A percentile compares a stretch with the other conserved stretches of the same genome.
phyloP scores from a whole-genome alignment of 441 rosid species.

The Rhodomyrtus psidioides region DNA sequence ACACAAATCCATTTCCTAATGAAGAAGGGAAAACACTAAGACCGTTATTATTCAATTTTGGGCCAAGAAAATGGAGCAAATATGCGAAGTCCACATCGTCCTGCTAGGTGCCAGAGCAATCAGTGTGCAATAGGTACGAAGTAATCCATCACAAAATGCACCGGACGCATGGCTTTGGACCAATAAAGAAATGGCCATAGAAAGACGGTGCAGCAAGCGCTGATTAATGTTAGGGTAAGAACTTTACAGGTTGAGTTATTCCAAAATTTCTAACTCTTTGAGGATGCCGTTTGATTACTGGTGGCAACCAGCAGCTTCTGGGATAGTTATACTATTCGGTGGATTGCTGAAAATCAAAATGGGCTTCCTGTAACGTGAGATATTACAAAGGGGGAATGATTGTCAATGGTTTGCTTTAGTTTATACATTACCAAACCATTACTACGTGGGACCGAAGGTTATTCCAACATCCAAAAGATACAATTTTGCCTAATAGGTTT shows the following conservation, averaged over 20 bases:
- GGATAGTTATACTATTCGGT: background rate
- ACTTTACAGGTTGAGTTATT: background rate
- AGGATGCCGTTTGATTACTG: background rate
- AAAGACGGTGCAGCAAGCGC: background rate
- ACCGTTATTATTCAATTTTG: background rate
- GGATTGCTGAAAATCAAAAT: background rate
- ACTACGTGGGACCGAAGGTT: background rate
- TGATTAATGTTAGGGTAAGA: background rate
- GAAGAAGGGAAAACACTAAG: background rate
- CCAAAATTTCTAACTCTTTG: background rate
- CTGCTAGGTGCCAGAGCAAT: background rate
- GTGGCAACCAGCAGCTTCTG: background rate
- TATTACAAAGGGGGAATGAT: background rate
- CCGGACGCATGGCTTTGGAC: background rate
- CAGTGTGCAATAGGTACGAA: background rate
- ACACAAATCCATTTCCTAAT: background rate
- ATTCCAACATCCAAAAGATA: background rate
- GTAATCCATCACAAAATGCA: background rate
- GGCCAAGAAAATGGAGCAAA: background rate
- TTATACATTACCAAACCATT: background rate
- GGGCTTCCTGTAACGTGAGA: background rate
- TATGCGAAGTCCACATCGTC: background rate
- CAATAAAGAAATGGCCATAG: background rate
- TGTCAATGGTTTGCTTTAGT: background rate
- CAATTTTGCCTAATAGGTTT: background rate